Evolutionary conservation across 352 stramenopile species (phyloP).

Genomic region (Stephanocyclus meneghinianus): DNA sequence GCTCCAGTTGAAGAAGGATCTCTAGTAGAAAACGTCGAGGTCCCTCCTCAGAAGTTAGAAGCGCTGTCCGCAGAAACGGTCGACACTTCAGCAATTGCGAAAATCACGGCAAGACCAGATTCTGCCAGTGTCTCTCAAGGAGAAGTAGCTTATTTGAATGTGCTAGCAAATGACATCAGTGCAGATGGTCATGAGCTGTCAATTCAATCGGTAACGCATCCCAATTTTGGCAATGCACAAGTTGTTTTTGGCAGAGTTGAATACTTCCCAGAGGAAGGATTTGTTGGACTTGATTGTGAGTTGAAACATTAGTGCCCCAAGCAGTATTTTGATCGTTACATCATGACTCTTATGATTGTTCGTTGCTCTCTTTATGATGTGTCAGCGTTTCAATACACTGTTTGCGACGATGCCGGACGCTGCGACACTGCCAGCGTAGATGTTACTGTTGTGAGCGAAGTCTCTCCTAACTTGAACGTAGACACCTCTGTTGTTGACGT

Average conservation of each 20-base stretch:
- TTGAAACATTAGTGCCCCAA: background rate
- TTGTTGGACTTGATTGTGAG: slow-evolving; percentile 23
- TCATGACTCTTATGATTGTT: background rate
- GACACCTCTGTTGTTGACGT: background rate
- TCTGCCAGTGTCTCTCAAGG: background rate
- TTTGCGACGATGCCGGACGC: slow-evolving; percentile 12
- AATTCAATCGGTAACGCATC: slow-evolving; percentile 5
- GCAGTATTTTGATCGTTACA: background rate
- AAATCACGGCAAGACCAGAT: slow-evolving; percentile 6
- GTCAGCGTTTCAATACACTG: slow-evolving; percentile 29
- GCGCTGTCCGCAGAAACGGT: background rate
- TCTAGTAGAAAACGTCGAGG: no score
- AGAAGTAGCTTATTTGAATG: slow-evolving; percentile 7
- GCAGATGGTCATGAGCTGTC: background rate
- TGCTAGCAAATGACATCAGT: slow-evolving; percentile 21
- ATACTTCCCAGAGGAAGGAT: slow-evolving; percentile 13
- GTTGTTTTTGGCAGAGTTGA: slow-evolving; percentile 10
- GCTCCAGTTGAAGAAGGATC: no score
- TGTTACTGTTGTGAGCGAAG: slow-evolving; percentile 9
- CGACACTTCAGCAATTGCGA: background rate
- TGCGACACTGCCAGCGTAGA: slow-evolving; percentile 23
- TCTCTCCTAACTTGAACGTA: background rate
- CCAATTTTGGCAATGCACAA: slow-evolving; percentile 14
- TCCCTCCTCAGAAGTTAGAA: no score
- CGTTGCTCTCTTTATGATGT: background rate